Base-by-base conservation (phyloP, 2,329 filamentous ascomycete species). In the Aspergillaceae sp. region DNA sequence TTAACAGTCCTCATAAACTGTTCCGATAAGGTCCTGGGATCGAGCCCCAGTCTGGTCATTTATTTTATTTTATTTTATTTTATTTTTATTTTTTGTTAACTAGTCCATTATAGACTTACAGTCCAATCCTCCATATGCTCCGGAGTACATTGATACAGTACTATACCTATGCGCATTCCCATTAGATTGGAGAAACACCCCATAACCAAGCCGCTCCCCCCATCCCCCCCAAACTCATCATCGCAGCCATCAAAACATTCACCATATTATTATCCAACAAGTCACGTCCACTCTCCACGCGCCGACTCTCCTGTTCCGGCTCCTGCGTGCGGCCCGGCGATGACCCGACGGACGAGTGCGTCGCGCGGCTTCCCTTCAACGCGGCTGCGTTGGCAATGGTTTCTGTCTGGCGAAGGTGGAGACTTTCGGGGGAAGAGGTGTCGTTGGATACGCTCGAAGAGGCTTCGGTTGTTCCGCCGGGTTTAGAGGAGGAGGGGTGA, bases 211-310 rank as follows among this genome's bases (percentile, higher is more conserved):
- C 53, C 1, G 67, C 61, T 44, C 79, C 67, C 0, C 70, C 72
- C 80, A 97, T 94, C 4, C 83, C 86, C 4, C 83, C 79, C 11
- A 89, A 53, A 62, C 87, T 95, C 79, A 94, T 90, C 4, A 75
- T 74, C 9, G 80, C 75, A 0, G 91, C 90, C 91, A 96, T 97
- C 47, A 91, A 65, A 48, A 96, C 80, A 65, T 98, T 98, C 57
- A 98, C 89, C 45, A 87, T 86, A 65, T 98, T 98, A 66, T 98
- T 98, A 66, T 94, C 89, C 47, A 98, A 72, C 50, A 94, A 64
- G 62, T 95, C 78, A 70, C 74, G 43, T 62, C 81, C 88, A 55
- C 74, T 84, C 67, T 86, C 80, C 5, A 83, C 67, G 4, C 81
- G 70, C 11, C 84, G 73, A 43, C 82, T 83, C 49, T 83, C 78